Percentiles rank a stretch among this genome's conserved stretches.
Evolutionary conservation across 2,329 filamentous ascomycete genomes (phyloP).

Genomic region (Colletotrichum magnum): DNA sequence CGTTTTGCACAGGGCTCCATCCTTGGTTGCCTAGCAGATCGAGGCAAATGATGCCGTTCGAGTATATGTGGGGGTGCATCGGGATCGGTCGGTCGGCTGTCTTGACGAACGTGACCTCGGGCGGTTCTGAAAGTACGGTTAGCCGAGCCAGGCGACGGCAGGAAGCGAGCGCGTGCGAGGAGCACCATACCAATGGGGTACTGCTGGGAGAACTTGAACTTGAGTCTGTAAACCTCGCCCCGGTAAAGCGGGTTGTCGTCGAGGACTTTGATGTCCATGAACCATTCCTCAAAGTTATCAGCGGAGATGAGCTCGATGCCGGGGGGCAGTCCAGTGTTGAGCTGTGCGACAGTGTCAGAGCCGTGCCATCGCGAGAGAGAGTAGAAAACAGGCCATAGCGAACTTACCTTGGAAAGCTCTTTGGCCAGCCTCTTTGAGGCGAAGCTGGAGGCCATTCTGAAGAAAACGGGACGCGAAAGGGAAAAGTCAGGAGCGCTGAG

Average conservation of each 20-base stretch:
- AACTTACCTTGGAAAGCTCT: conserved; percentile 69
- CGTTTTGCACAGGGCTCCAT: conserved; percentile 97
- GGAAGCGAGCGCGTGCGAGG: conserved; percentile 2
- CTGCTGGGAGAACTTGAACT: conserved; percentile 85
- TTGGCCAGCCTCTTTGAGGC: conserved; percentile 72
- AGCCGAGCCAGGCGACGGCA: background rate
- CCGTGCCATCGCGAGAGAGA: background rate
- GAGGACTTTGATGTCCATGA: conserved; percentile 90
- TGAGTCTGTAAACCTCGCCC: conserved; percentile 84
- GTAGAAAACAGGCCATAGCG: background rate
- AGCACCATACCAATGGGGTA: conserved; percentile 86
- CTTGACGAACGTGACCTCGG: conserved; percentile 90
- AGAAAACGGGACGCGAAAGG: conserved; percentile 1
- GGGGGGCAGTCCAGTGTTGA: conserved; percentile 68
- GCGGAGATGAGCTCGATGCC: conserved; percentile 85
- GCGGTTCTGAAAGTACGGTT: conserved; percentile 75
- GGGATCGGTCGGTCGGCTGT: conserved; percentile 79
- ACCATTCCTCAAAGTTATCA: conserved; percentile 90
- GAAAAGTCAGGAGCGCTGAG: background rate
- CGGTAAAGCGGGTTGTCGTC: conserved; percentile 92
- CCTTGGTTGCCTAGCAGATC: conserved; percentile 90
- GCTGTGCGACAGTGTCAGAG: conserved; percentile 31
- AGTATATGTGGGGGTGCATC: conserved; percentile 98
- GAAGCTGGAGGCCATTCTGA: conserved; percentile 59
- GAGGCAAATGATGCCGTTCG: conserved; percentile 98